Base-by-base conservation (phyloP, 352 stramenopile species). In the Phytophthora capsici region DNA sequence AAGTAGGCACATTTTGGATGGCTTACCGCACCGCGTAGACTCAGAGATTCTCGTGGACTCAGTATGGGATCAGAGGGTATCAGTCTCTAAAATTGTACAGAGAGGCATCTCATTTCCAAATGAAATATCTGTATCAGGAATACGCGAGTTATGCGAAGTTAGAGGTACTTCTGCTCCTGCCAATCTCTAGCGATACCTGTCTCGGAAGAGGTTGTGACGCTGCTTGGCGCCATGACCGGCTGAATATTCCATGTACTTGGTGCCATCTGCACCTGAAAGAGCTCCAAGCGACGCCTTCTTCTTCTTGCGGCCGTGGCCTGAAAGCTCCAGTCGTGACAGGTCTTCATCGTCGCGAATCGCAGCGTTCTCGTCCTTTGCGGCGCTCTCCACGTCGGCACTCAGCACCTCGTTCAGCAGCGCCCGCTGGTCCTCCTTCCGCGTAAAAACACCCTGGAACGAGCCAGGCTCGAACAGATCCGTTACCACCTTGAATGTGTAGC, bases 401-500 rank as follows among this genome's bases (percentile, higher is more conserved):
- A 95, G 72, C 58, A 95, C 84, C 41, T 95, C 86, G 40, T 91
- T 88, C 8, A 95, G 69, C 36, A 94, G 50, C 55, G 88, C 73
- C 3, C 82, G 82, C 61, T 94, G 86, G 30, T 84, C 82, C 36
- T 93, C 86, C 51, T 95, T 95, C 37, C 77, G 79, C 25, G 86
- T 91, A 61, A 91, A 93, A 25, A 93, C 86, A 14, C 86, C 86
- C 59, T 92, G 45, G 64, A 95, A 95, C 32, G 78, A 85, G 0
- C 87, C 70, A 26, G 75, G 83, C 63, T 95, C 84, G 48, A 91
- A 97, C 6, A 99, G 81, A 49, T 98, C 97, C 23, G 94, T 98
- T 34, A 99, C 95, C 58, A 99, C 98, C 83, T 99, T 99, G 81
- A 99, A 99, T 19, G 97, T 99, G 77, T 99, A 99, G 48, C 98